Conservation (phyloP, 192 early-diverging fungal species). For the Umbelopsis vinacea region DNA sequence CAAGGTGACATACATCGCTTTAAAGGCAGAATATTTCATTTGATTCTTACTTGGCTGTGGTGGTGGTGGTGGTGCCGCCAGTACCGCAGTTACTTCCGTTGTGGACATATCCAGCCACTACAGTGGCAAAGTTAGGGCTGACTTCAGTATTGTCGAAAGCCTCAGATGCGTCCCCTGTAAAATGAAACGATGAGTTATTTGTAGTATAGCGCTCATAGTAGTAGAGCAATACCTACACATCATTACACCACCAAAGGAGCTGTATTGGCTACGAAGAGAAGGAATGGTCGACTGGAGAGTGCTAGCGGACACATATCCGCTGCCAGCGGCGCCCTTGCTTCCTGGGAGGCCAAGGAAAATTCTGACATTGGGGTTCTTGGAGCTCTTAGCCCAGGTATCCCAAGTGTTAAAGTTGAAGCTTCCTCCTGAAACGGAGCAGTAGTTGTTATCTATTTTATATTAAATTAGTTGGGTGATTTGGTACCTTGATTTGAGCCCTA, state of each 20-base stretch:
- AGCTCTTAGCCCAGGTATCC: conserved; percentile 67
- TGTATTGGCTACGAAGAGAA: conserved; percentile 33
- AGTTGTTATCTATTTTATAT: conserved; percentile 41
- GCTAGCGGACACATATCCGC: conserved; percentile 53
- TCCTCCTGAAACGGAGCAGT: conserved; percentile 26
- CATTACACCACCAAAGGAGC: conserved; percentile 73
- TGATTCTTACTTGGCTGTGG: conserved; percentile 1
- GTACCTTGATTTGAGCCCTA: background rate
- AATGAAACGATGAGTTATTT: background rate
- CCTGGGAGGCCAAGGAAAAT: conserved; percentile 70
- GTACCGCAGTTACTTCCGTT: conserved; percentile 6
- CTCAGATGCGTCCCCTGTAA: conserved; percentile 57
- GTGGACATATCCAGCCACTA: conserved; percentile 24
- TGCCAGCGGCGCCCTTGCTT: conserved; percentile 55
- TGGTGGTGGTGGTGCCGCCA: conserved; percentile 12
- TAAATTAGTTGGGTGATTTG: conserved; percentile 38
- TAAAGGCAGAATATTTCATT: too few relatives aligned
- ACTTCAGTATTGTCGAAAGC: conserved; percentile 53
- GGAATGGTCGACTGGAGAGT: conserved; percentile 36
- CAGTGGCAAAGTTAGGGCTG: conserved; percentile 33
- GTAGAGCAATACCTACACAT: conserved; percentile 40
- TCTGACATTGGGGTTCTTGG: conserved; percentile 63
- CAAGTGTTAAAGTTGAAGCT: conserved; percentile 77
- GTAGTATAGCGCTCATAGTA: background rate
- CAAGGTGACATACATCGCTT: too few relatives aligned